Conservation (phyloP, 495 filamentous ascomycete genomes). For the Hapsidospora chrysogenum region DNA sequence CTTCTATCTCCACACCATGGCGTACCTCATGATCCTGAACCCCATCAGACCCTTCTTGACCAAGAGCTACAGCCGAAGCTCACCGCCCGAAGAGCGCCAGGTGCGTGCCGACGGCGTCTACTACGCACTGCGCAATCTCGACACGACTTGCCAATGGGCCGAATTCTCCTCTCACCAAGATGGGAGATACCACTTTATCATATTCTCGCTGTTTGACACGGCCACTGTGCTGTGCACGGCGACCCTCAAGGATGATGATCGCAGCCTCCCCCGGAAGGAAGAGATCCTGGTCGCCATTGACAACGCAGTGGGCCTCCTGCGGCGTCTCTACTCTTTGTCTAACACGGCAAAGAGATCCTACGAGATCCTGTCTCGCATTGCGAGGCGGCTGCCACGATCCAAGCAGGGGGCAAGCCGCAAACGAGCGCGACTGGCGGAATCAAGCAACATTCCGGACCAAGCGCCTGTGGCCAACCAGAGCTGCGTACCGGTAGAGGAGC, state of each 20-base stretch:
- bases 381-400: neutral
- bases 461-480: no score
- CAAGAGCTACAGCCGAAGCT: constrained; percentile 12
- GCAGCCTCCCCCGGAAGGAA: constrained; percentile 23
- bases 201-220: constrained; percentile 36
- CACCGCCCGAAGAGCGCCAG: constrained; percentile 10
- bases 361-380: neutral
- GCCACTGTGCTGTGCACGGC: constrained; percentile 31
- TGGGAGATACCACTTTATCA: constrained; percentile 32
- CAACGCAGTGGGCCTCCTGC: constrained; percentile 20
- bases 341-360: constrained; percentile 8
- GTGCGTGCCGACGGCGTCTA: constrained; percentile 22
- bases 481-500: no score
- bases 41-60: constrained; percentile 27
- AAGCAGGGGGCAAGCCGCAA: neutral
- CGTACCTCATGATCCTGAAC: constrained; percentile 26
- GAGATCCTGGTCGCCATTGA: constrained; percentile 21
- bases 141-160: constrained; percentile 21
- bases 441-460: no score
- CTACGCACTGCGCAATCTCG: constrained; percentile 22
- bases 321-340: constrained; percentile 12
- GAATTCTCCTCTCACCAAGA: constrained; percentile 23
- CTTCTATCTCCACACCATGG: constrained; percentile 28
- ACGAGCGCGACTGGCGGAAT: neutral
- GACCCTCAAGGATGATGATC: constrained; percentile 28